These are phyloP conservation scores for Vicia villosa DNA, from an alignment of 306 rosid species.

Conservation along the genomic window DNA sequence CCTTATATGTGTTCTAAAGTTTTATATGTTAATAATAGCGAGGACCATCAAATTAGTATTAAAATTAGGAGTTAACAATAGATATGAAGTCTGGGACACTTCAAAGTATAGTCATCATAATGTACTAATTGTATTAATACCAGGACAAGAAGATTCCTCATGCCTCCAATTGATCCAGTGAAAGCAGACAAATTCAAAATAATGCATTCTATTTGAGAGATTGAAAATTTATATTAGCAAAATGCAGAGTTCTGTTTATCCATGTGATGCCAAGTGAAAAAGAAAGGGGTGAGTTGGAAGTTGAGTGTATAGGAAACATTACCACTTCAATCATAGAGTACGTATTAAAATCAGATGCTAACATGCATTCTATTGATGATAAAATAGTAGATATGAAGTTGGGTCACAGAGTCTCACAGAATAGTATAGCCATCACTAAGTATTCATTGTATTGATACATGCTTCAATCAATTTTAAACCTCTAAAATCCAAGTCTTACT, in stretches of 20 bases:
- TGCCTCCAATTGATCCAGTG: neutral
- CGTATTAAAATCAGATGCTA: too few species aligned
- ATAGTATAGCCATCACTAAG: too few species aligned
- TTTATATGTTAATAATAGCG: neutral
- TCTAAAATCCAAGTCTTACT: too few species aligned
- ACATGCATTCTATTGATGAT: too few species aligned
- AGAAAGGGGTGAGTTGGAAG: slow-evolving; percentile 18
- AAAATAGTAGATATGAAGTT: too few species aligned
- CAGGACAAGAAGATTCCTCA: neutral
- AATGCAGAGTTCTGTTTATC: slow-evolving; percentile 1
- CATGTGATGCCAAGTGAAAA: slow-evolving; percentile 28
- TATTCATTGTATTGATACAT: too few species aligned
- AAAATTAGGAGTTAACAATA: slow-evolving; percentile 3
- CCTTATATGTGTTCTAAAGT: neutral
- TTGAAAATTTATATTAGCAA: neutral
- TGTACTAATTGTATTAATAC: neutral
- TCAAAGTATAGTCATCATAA: slow-evolving; percentile 5
- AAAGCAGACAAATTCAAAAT: slow-evolving; percentile 17
- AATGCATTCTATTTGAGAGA: slow-evolving; percentile 9
- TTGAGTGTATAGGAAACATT: neutral
- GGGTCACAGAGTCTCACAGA: too few species aligned
- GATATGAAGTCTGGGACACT: neutral
- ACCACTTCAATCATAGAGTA: neutral
- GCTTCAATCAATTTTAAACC: too few species aligned
- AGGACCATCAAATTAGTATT: neutral